Evolutionary conservation across 2,329 filamentous ascomycete species (phyloP).

Genomic region (Exophiala lecanii-corni): DNA sequence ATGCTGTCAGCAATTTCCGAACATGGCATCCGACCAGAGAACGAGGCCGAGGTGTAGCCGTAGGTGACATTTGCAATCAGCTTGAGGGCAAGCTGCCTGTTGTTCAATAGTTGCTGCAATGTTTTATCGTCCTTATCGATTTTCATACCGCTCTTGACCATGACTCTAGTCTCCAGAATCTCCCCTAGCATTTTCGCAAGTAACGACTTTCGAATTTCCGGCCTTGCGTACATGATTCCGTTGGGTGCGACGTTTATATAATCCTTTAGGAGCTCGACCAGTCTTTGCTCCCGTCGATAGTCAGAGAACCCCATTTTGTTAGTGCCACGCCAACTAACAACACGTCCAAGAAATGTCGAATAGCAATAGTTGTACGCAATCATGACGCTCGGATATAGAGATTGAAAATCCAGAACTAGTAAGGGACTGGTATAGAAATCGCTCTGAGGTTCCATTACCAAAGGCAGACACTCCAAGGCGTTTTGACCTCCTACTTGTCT

Average conservation of each 20-base stretch:
- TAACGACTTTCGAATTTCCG: slow-evolving; percentile 80
- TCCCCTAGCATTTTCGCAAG: slow-evolving; percentile 95
- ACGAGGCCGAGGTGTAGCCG: slow-evolving; percentile 93
- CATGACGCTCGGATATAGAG: slow-evolving; percentile 94
- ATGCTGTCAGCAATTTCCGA: slow-evolving; percentile 98
- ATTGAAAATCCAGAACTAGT: slow-evolving; percentile 91
- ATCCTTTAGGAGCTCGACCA: slow-evolving; percentile 74
- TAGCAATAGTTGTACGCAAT: slow-evolving; percentile 99
- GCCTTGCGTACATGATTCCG: slow-evolving; percentile 90
- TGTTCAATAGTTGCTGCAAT: slow-evolving; percentile 83
- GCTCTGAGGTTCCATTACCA: slow-evolving; percentile 97
- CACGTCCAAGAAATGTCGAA: slow-evolving; percentile 86
- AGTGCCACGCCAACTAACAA: slow-evolving; percentile 79
- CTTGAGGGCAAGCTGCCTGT: slow-evolving; percentile 88
- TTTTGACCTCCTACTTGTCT: slow-evolving; percentile 94
- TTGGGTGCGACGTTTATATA: slow-evolving; percentile 91
- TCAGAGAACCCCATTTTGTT: slow-evolving; percentile 95
- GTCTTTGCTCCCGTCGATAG: slow-evolving; percentile 69
- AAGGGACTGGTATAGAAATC: slow-evolving; percentile 88
- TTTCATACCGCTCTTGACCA: slow-evolving; percentile 98
- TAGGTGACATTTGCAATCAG: slow-evolving; percentile 98
- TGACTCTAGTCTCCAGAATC: slow-evolving; percentile 90
- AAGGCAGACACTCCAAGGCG: slow-evolving; percentile 83
- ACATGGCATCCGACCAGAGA: slow-evolving; percentile 96
- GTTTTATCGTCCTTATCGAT: slow-evolving; percentile 81